Conservation (phyloP, 176 grass and related monocot species). For the Canna indica region DNA sequence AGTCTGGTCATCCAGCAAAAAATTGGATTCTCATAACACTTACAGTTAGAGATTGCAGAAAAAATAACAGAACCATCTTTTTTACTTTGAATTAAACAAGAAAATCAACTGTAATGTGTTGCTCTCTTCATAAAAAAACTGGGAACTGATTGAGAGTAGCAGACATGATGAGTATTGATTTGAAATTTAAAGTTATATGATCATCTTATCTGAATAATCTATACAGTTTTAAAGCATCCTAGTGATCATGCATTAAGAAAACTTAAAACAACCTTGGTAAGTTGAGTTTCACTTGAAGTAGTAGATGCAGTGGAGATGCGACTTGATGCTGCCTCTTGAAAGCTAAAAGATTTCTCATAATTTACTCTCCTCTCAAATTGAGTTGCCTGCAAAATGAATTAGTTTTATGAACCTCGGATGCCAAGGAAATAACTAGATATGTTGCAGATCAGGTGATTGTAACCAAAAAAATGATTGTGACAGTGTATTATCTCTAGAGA, state of each 20-base stretch:
- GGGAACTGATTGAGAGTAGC: too few species aligned
- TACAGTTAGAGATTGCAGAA: too few species aligned
- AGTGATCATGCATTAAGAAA: not conserved
- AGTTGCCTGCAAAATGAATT: slow-evolving; percentile 21
- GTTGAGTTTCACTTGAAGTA: slow-evolving; percentile 10
- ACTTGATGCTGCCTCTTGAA: slow-evolving; percentile 15
- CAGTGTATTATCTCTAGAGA: not conserved
- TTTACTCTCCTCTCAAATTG: slow-evolving; percentile 26
- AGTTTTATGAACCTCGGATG: not conserved
- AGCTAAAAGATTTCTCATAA: slow-evolving; percentile 18
- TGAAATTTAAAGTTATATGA: too few species aligned
- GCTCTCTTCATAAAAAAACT: not conserved
- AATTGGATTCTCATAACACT: too few species aligned
- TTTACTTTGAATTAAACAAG: not conserved
- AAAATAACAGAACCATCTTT: not conserved
- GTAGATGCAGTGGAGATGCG: slow-evolving; percentile 1
- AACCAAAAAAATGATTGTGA: not conserved
- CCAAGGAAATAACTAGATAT: not conserved
- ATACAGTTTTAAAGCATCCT: not conserved
- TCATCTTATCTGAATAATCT: not conserved
- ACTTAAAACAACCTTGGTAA: slow-evolving; percentile 4
- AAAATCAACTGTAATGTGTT: not conserved
- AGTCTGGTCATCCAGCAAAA: too few species aligned
- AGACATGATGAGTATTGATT: too few species aligned
- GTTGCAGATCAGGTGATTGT: too few species aligned